Evolutionary conservation across 495 filamentous ascomycete genomes (phyloP).

Genomic region (Lasiosphaeria hispida): DNA sequence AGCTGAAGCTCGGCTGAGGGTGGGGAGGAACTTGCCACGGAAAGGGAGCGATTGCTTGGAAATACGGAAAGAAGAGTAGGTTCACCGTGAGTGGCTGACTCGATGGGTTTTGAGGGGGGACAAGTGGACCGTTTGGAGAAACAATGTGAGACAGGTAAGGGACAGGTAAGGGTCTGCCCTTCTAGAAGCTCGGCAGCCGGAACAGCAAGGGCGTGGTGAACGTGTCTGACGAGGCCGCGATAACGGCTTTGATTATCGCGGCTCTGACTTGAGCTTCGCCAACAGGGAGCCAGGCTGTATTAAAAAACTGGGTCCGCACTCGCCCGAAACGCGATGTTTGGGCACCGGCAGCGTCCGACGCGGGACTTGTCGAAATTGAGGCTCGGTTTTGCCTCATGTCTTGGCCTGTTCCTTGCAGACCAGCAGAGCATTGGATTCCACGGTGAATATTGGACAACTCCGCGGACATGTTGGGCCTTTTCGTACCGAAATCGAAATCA

Average conservation of each 20-base stretch:
- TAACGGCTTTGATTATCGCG: neutral
- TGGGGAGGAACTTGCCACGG: neutral
- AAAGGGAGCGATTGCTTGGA: neutral
- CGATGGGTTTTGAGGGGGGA: neutral
- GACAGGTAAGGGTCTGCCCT: neutral
- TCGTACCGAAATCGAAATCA: no score
- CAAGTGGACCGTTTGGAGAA: neutral
- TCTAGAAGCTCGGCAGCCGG: neutral
- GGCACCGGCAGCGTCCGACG: conserved; percentile 4
- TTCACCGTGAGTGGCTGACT: conserved; percentile 1
- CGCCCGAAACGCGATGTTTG: neutral
- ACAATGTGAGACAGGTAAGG: neutral
- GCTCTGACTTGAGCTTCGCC: neutral
- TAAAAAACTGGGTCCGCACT: neutral
- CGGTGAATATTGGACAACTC: no score
- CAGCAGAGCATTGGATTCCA: neutral
- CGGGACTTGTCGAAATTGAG: conserved; percentile 1
- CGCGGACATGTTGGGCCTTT: no score
- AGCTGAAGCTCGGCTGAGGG: conserved; percentile 7
- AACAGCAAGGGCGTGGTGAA: neutral
- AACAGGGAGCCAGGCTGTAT: neutral
- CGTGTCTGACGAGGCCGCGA: neutral
- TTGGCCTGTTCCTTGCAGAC: neutral
- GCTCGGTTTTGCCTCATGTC: neutral
- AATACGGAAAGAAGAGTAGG: neutral